phyloP scores from a whole-genome alignment of 2,329 filamentous ascomycete species.

The Cladosporium sp. region DNA sequence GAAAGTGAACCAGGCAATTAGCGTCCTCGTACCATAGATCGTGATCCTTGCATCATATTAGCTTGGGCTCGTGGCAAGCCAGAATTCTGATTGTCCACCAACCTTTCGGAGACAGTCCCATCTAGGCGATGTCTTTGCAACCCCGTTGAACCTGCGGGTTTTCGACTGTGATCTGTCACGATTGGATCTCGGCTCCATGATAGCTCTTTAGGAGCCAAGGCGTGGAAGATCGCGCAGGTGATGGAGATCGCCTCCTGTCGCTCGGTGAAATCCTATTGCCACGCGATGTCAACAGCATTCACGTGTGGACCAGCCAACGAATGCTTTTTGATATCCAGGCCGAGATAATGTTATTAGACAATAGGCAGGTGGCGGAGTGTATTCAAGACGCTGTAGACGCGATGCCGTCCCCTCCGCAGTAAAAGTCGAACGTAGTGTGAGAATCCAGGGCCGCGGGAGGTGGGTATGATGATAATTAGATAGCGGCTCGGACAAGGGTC shows the following conservation, averaged over 20 bases:
- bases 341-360: neutral
- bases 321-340: neutral
- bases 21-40: slow-evolving; percentile 64
- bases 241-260: no score
- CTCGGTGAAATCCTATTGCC: no score
- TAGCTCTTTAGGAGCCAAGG: neutral
- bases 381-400: no score
- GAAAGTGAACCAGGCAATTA: slow-evolving; percentile 65
- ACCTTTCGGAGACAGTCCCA: slow-evolving; percentile 19
- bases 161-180: neutral
- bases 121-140: slow-evolving; percentile 6
- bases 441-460: neutral
- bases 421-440: neutral
- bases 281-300: neutral
- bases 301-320: slow-evolving; percentile 7
- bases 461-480: slow-evolving; percentile 2
- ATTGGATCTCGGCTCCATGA: neutral
- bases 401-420: no score
- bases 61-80: neutral
- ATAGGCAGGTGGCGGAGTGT: neutral
- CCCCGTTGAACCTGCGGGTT: neutral
- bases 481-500: neutral
- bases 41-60: slow-evolving; percentile 53
- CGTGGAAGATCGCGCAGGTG: no score
- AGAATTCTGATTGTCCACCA: neutral